Percentiles rank a stretch among this genome's conserved stretches.
These are phyloP conservation scores for Cyberlindnera misumaiensis DNA, from an alignment of 805 yeast genomes.

Conservation along the genomic window DNA sequence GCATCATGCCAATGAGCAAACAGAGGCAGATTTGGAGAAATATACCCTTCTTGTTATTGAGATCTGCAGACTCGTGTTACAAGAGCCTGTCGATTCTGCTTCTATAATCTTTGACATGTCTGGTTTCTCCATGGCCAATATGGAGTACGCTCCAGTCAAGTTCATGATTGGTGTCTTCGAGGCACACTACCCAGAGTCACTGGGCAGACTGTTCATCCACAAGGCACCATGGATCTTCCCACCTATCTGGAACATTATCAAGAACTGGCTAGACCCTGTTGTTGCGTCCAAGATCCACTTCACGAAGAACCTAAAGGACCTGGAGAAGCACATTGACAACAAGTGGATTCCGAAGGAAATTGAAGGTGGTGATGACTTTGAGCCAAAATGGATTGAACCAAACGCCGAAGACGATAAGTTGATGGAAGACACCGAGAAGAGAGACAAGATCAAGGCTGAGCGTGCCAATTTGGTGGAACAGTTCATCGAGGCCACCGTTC, in stretches of 20 bases:
- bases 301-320: slow-evolving; percentile 63
- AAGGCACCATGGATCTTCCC: slow-evolving; percentile 97
- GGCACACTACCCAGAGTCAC: slow-evolving; percentile 93
- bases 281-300: slow-evolving; percentile 88
- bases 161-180: slow-evolving; percentile 85
- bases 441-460: slow-evolving; percentile 38
- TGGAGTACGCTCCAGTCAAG: slow-evolving; percentile 90
- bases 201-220: slow-evolving; percentile 79
- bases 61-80: slow-evolving; percentile 66
- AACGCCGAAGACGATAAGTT: slow-evolving; percentile 48
- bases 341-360: slow-evolving; percentile 59
- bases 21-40: slow-evolving; percentile 63
- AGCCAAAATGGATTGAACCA: slow-evolving; percentile 57
- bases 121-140: slow-evolving; percentile 82
- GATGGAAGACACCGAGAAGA: slow-evolving; percentile 37
- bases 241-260: slow-evolving; percentile 89
- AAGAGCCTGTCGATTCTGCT: slow-evolving; percentile 72
- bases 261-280: slow-evolving; percentile 94
- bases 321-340: slow-evolving; percentile 52
- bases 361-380: slow-evolving; percentile 66
- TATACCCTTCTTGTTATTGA: slow-evolving; percentile 77
- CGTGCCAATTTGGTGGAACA: slow-evolving; percentile 47
- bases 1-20: slow-evolving; percentile 64
- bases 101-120: slow-evolving; percentile 81
- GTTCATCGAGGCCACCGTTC: slow-evolving; percentile 58